Conservation (phyloP, 1,284 basidiomycete genomes). For the Ganoderma multipileum region DNA sequence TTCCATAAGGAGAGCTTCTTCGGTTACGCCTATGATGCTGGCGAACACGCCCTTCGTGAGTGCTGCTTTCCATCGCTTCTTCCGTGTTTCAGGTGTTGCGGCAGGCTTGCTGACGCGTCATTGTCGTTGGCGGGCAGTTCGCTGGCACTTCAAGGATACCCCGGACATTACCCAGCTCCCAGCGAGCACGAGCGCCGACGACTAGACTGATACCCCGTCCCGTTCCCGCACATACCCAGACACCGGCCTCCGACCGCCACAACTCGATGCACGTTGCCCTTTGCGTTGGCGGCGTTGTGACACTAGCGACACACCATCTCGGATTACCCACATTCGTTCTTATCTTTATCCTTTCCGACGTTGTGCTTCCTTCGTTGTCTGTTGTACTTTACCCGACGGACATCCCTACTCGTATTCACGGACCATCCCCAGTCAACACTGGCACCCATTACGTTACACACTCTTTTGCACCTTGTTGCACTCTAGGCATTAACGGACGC, state of each 20-base stretch:
- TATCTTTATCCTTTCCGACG: constrained; percentile 16
- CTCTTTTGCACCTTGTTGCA: background rate
- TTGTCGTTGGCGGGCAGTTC: constrained; percentile 20
- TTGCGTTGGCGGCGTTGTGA: constrained; percentile 7
- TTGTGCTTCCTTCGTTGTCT: constrained; percentile 10
- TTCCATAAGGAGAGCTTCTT: constrained; percentile 44
- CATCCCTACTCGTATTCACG: background rate
- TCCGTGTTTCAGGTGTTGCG: background rate
- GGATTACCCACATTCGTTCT: constrained; percentile 11
- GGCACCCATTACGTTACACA: background rate
- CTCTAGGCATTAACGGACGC: background rate
- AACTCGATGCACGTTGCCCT: constrained; percentile 1
- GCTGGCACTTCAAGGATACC: constrained; percentile 35
- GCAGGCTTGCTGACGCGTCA: background rate
- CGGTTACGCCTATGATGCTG: constrained; percentile 45
- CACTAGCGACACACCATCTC: background rate
- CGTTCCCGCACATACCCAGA: background rate
- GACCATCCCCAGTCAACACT: background rate
- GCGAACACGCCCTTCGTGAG: constrained; percentile 42
- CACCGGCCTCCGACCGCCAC: background rate
- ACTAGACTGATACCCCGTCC: constrained; percentile 10
- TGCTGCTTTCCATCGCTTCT: background rate
- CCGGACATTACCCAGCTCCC: constrained; percentile 32
- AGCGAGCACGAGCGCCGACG: constrained; percentile 24
- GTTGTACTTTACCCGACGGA: background rate